These are phyloP conservation scores for Talaromyces amestolkiae DNA, from an alignment of 2,329 filamentous ascomycete species.

Conservation along the genomic window DNA sequence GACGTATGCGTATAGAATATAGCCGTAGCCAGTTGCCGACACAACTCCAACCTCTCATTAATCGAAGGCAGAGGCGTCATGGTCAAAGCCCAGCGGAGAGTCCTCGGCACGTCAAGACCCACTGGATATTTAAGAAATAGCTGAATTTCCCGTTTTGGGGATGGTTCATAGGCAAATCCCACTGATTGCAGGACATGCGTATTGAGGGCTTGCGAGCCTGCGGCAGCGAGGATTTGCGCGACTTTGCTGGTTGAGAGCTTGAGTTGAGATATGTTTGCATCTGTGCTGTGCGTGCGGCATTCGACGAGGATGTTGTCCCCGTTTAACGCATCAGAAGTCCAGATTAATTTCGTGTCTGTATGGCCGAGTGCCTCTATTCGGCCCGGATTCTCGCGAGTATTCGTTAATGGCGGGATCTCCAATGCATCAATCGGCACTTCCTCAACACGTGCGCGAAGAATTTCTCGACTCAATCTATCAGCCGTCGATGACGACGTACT, in stretches of 20 bases:
- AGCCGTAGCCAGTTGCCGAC: neutral
- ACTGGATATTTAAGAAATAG: neutral
- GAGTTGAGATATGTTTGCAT: neutral
- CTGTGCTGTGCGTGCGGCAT: neutral
- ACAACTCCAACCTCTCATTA: neutral
- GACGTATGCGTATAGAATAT: slow-evolving; percentile 2
- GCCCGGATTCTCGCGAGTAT: neutral
- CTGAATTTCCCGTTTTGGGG: neutral
- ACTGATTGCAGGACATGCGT: slow-evolving; percentile 4
- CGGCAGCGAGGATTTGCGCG: neutral
- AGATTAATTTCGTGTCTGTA: neutral
- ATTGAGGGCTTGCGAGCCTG: neutral
- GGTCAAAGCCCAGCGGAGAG: neutral
- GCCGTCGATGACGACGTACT: neutral
- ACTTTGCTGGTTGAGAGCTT: neutral
- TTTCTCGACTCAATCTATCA: slow-evolving; percentile 2
- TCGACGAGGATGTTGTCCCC: neutral
- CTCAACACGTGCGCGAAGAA: neutral
- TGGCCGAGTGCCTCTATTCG: neutral
- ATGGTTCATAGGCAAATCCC: neutral
- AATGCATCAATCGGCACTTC: neutral
- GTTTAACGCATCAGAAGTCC: neutral
- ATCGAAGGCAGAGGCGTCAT: neutral
- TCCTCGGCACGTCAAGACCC: neutral
- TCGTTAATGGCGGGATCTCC: neutral